Percentiles rank a stretch among this genome's conserved stretches.
Conservation (phyloP, 73 alveolate species). For the Tetrahymena malaccensis region DNA sequence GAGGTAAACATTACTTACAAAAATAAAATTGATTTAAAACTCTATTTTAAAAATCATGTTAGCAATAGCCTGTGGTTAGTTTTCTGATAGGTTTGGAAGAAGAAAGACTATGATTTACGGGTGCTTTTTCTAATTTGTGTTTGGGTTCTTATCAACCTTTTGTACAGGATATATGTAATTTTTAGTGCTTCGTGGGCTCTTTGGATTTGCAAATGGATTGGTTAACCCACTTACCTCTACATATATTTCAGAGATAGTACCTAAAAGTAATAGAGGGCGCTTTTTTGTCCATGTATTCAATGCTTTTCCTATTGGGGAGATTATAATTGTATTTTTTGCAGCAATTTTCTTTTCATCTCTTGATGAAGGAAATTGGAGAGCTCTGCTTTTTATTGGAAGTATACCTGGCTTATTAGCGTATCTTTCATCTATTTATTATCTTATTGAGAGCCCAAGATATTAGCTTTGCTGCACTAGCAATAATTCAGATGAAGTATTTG, state of each 20-base stretch:
- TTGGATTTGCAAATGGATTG: constrained; percentile 12
- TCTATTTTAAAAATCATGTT: background rate
- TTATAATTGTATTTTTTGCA: constrained; percentile 2
- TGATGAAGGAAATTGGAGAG: constrained; percentile 37
- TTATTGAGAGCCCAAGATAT: constrained; percentile 21
- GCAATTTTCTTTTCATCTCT: constrained; percentile 8
- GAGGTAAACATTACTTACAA: background rate
- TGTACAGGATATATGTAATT: background rate
- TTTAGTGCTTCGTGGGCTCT: constrained; percentile 11
- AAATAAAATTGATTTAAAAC: background rate
- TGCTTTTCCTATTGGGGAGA: constrained; percentile 22
- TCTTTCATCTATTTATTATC: background rate
- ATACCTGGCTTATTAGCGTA: constrained; percentile 25
- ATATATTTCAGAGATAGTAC: constrained; percentile 5
- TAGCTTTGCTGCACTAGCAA: background rate
- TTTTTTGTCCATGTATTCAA: constrained; percentile 9
- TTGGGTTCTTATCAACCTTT: background rate
- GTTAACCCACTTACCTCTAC: constrained; percentile 17
- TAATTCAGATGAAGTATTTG: constrained; percentile 11
- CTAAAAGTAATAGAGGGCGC: constrained; percentile 21
- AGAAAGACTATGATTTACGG: constrained; percentile 8
- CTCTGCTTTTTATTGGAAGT: constrained; percentile 15
- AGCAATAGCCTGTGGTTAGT: constrained; percentile 72
- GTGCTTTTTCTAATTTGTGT: constrained; percentile 3
- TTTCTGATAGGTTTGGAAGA: constrained; percentile 26